phyloP scores from a whole-genome alignment of 306 rosid genomes.

The Fragaria iinumae region DNA sequence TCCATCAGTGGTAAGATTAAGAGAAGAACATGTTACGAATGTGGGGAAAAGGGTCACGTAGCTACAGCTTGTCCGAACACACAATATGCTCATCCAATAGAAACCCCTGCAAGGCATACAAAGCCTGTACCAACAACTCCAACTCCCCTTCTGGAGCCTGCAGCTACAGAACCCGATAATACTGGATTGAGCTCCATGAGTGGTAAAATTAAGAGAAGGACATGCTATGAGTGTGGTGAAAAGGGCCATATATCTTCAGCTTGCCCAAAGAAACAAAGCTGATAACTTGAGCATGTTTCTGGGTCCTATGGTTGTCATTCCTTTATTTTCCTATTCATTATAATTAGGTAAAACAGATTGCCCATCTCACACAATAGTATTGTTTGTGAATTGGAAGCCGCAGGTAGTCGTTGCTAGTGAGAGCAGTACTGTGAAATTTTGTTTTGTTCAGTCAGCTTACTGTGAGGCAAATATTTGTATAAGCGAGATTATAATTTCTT shows the following conservation, averaged over 20 bases:
- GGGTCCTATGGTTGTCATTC: slow-evolving; percentile 12
- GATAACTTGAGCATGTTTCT: slow-evolving; percentile 26
- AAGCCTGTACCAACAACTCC: background rate
- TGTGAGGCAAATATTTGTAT: slow-evolving; percentile 15
- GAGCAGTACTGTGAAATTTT: slow-evolving; percentile 6
- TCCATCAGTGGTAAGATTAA: slow-evolving; percentile 54
- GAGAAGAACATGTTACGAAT: slow-evolving; percentile 77
- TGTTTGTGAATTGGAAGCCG: background rate
- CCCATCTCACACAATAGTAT: background rate
- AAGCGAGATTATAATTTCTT: slow-evolving; percentile 1
- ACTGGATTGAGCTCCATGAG: slow-evolving; percentile 18
- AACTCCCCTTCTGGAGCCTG: background rate
- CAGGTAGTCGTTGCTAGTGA: background rate
- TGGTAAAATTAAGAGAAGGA: slow-evolving; percentile 69
- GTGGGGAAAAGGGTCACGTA: slow-evolving; percentile 83
- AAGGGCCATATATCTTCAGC: slow-evolving; percentile 61
- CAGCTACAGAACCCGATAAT: background rate
- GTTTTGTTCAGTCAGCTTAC: background rate
- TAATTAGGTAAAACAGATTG: background rate
- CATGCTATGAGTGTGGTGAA: slow-evolving; percentile 74
- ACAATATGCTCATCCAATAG: slow-evolving; percentile 34
- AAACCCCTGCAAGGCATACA: slow-evolving; percentile 6
- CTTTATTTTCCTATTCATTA: background rate
- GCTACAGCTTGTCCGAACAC: slow-evolving; percentile 65
- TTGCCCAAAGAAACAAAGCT: slow-evolving; percentile 60